These are phyloP conservation scores for Ambispora gerdemannii DNA, from an alignment of 192 early-diverging fungal genomes.

Conservation along the genomic window DNA sequence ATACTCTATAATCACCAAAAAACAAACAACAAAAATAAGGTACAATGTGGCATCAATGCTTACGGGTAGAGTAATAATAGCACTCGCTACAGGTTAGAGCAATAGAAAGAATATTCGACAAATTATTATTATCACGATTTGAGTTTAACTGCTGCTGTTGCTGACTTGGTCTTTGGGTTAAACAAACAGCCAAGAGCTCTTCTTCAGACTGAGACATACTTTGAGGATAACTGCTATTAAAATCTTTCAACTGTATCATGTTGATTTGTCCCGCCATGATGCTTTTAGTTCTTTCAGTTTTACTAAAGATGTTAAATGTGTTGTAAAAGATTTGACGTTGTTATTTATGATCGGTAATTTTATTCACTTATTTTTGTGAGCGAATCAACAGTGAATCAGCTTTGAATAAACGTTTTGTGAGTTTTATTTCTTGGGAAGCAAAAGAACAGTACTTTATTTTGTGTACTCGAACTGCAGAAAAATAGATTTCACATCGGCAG, in stretches of 20 bases:
- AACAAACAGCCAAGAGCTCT: background rate
- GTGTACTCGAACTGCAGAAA: too few species aligned
- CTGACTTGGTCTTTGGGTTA: background rate
- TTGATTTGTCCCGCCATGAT: background rate
- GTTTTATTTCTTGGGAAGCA: too few species aligned
- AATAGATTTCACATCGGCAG: too few species aligned
- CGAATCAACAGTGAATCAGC: too few species aligned
- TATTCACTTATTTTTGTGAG: too few species aligned
- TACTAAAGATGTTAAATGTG: too few species aligned
- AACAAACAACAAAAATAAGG: background rate
- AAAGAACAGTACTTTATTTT: too few species aligned
- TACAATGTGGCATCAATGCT: background rate
- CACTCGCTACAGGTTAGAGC: background rate
- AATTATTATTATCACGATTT: background rate
- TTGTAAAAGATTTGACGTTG: too few species aligned
- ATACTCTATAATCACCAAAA: background rate
- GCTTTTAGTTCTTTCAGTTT: background rate
- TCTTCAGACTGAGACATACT: background rate
- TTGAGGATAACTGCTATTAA: background rate
- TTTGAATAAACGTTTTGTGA: too few species aligned
- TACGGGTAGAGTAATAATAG: constrained; percentile 23
- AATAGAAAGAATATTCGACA: background rate
- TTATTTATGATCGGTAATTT: too few species aligned
- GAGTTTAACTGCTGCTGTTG: background rate
- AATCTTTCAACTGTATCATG: background rate